These are phyloP conservation scores for Verticillium longisporum DNA, from an alignment of 2,329 filamentous ascomycete genomes.

Conservation along the genomic window DNA sequence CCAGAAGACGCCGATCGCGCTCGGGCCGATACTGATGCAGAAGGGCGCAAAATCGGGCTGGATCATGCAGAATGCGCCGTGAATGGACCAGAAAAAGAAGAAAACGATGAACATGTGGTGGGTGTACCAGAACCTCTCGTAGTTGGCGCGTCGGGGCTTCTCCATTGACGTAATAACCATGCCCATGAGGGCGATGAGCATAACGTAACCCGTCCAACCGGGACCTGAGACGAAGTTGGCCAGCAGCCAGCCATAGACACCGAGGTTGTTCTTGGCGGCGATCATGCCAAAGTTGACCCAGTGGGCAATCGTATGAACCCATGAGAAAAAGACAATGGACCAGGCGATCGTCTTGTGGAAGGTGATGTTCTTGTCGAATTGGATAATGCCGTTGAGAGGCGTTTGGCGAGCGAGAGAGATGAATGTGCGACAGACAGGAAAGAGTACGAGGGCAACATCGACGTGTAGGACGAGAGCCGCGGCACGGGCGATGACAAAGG, in stretches of 20 bases:
- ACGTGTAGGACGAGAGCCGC: constrained; percentile 74
- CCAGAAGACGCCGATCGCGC: constrained; percentile 74
- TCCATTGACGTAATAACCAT: constrained; percentile 75
- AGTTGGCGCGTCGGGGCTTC: constrained; percentile 72
- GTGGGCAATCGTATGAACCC: constrained; percentile 79
- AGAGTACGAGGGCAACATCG: constrained; percentile 71
- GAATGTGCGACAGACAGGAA: constrained; percentile 77
- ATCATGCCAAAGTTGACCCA: constrained; percentile 83
- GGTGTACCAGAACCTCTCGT: constrained; percentile 86
- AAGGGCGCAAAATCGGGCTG: constrained; percentile 76
- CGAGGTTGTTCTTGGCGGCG: constrained; percentile 66
- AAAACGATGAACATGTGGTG: constrained; percentile 85
- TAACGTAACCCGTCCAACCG: constrained; percentile 81
- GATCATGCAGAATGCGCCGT: constrained; percentile 88
- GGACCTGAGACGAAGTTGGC: constrained; percentile 75
- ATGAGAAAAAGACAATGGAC: constrained; percentile 85
- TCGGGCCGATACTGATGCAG: constrained; percentile 60
- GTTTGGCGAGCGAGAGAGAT: constrained; percentile 77
- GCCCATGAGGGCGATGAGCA: constrained; percentile 70
- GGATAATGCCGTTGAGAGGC: constrained; percentile 77
- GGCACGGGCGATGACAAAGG: constrained; percentile 69
- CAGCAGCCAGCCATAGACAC: constrained; percentile 69
- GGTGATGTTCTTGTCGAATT: constrained; percentile 84
- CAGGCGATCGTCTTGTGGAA: constrained; percentile 82
- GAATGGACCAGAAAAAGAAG: constrained; percentile 84